Base-by-base conservation (phyloP, 495 filamentous ascomycete genomes). In the Xylaria longipes region DNA sequence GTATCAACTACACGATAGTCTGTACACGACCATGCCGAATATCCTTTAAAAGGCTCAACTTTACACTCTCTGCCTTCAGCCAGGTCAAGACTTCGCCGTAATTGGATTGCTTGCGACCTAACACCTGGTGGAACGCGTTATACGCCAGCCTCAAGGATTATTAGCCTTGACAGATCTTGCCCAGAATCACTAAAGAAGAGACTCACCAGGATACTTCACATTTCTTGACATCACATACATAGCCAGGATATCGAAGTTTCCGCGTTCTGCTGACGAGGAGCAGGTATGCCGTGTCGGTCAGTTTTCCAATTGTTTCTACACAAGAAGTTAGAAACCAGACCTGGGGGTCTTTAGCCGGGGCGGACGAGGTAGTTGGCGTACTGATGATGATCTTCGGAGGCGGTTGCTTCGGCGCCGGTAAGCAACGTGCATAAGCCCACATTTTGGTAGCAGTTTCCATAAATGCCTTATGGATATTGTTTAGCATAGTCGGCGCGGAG, bases 371-470 rank as follows among this genome's bases (percentile, higher is more conserved):
- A 22, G 15, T 50, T 8, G 27, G 83, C 88, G 75, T 80, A 92
- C 90, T 87, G 64, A 90, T 89, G 29, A 95, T 73, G 1, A 96
- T 78, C 27, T 66, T 76, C 3, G 81, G 50, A 3, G 83, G 74
- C 14, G 91, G 91, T 68, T 88, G 86, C 65, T 85, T 89, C 11
- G 79, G 78, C 3, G 75, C 78, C 11, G 84, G 82, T 31, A 97
- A 83, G 58, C 87, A 89, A 48, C 88, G 88, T 61, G 87, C 84
- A 73, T 98, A 97, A 9, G 91, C 89, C 83, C 93, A 95, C 85
- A 92, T 92, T 79, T 95, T 97, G 80, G 90, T 91, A 1, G 93
- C 94, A 4, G 91, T 86, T 70, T 94, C 93, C 39, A 86, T 68
- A 70, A 97, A 94, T 46, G 88, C 90, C 5, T 88, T 82, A 78